These are phyloP conservation scores for Phanerodontia chrysosporium DNA, from an alignment of 768 basidiomycete species.

Conservation along the genomic window DNA sequence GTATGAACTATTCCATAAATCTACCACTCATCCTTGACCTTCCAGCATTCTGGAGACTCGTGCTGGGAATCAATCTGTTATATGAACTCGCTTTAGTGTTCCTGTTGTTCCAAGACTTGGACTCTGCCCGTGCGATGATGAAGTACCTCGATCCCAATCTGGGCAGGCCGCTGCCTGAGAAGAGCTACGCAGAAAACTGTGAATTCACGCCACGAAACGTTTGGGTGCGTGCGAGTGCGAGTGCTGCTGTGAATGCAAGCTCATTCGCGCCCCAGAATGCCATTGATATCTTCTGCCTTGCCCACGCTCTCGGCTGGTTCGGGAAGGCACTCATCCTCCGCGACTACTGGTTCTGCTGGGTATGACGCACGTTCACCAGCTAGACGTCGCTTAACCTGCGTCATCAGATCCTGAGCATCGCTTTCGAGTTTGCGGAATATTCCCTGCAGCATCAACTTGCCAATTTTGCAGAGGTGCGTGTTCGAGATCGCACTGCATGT, in stretches of 20 bases:
- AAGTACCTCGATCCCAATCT: slow-evolving; percentile 69
- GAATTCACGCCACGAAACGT: slow-evolving; percentile 54
- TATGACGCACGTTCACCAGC: slow-evolving; percentile 29
- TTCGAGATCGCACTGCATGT: slow-evolving; percentile 12
- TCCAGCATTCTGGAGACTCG: slow-evolving; percentile 70
- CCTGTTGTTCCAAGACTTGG: slow-evolving; percentile 79
- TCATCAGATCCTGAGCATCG: slow-evolving; percentile 74
- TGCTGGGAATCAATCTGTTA: slow-evolving; percentile 76
- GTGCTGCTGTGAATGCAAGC: background rate
- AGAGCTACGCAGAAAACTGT: slow-evolving; percentile 84
- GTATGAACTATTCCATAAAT: background rate
- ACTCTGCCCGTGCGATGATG: slow-evolving; percentile 76
- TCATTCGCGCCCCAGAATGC: slow-evolving; percentile 50
- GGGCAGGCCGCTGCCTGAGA: slow-evolving; percentile 73
- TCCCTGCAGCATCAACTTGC: slow-evolving; percentile 84
- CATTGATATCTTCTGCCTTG: slow-evolving; percentile 82
- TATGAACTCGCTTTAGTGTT: slow-evolving; percentile 84
- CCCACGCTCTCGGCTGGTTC: slow-evolving; percentile 86
- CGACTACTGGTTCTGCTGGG: slow-evolving; percentile 95
- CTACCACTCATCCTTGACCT: background rate
- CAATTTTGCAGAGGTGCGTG: slow-evolving; percentile 79
- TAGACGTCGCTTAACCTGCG: background rate
- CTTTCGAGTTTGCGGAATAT: slow-evolving; percentile 87
- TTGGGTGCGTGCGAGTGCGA: slow-evolving; percentile 47
- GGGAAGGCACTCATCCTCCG: slow-evolving; percentile 87